A percentile compares a stretch with the other conserved stretches of the same genome.
Conservation (phyloP, 805 yeast species). For the Saccharomycopsis oosterbeekiorum region DNA sequence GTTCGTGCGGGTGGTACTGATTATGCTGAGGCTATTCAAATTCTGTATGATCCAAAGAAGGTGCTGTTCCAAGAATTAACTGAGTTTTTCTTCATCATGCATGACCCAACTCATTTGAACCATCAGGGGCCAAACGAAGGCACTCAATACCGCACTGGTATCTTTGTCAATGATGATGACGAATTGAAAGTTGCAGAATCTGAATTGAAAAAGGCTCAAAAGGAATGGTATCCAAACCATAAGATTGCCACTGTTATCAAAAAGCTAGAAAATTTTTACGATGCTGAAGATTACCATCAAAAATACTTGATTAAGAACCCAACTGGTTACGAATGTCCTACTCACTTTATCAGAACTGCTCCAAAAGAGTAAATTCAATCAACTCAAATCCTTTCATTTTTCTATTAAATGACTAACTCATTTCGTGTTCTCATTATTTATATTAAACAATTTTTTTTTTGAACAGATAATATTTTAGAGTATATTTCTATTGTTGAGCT, state of each 20-base stretch:
- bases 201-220: slow-evolving; percentile 48
- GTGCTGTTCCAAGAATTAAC: slow-evolving; percentile 52
- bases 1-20: slow-evolving; percentile 75
- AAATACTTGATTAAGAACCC: slow-evolving; percentile 72
- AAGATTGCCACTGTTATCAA: slow-evolving; percentile 61
- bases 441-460: too few species aligned
- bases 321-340: slow-evolving; percentile 80
- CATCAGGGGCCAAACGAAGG: slow-evolving; percentile 86
- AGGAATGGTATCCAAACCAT: slow-evolving; percentile 64
- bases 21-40: slow-evolving; percentile 74
- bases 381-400: background rate
- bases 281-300: slow-evolving; percentile 96
- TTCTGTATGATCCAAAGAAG: slow-evolving; percentile 66
- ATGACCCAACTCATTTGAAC: slow-evolving; percentile 83
- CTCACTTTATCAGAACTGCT: slow-evolving; percentile 59
- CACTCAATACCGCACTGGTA: slow-evolving; percentile 80
- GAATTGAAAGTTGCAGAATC: slow-evolving; percentile 34
- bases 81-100: slow-evolving; percentile 82
- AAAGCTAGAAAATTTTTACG: slow-evolving; percentile 63
- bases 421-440: too few species aligned
- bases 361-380: slow-evolving; percentile 11
- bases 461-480: too few species aligned
- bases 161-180: slow-evolving; percentile 50
- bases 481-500: too few species aligned
- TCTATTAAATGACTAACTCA: too few species aligned